A percentile compares a stretch with the other conserved stretches of the same genome.
Conservation (phyloP, 192 early-diverging fungal species). For the Gigaspora rosea region DNA sequence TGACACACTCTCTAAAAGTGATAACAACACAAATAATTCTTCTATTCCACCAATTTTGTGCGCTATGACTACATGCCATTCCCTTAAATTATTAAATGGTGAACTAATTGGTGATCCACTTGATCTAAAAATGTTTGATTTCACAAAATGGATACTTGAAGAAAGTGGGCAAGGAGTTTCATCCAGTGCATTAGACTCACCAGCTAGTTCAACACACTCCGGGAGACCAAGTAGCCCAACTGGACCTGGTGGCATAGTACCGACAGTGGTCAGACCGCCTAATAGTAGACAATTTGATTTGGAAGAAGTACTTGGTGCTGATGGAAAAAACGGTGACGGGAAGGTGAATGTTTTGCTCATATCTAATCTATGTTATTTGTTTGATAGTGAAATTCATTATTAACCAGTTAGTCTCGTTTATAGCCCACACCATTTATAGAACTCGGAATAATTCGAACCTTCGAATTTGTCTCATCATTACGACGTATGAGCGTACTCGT, state of each 20-base stretch:
- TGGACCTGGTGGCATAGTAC: slow-evolving; percentile 53
- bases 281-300: slow-evolving; percentile 64
- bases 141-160: slow-evolving; percentile 90
- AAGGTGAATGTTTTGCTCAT: slow-evolving; percentile 15
- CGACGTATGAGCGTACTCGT: slow-evolving; percentile 94
- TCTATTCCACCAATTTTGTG: slow-evolving; percentile 46
- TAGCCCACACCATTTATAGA: slow-evolving; percentile 50
- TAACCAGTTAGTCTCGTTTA: background rate
- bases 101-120: slow-evolving; percentile 92
- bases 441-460: slow-evolving; percentile 81
- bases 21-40: background rate
- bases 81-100: slow-evolving; percentile 88
- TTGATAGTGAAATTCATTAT: background rate
- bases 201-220: slow-evolving; percentile 16
- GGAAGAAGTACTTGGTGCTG: slow-evolving; percentile 42
- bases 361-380: background rate
- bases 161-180: slow-evolving; percentile 65
- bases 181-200: background rate
- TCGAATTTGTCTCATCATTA: slow-evolving; percentile 91
- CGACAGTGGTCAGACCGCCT: slow-evolving; percentile 88
- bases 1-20: slow-evolving; percentile 6
- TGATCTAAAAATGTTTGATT: slow-evolving; percentile 98
- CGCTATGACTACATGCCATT: slow-evolving; percentile 79
- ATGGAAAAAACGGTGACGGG: slow-evolving; percentile 34
- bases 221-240: too few relatives aligned